Evolutionary conservation across 2,329 filamentous ascomycete species (phyloP).

Genomic region (Ophiostoma piceae): DNA sequence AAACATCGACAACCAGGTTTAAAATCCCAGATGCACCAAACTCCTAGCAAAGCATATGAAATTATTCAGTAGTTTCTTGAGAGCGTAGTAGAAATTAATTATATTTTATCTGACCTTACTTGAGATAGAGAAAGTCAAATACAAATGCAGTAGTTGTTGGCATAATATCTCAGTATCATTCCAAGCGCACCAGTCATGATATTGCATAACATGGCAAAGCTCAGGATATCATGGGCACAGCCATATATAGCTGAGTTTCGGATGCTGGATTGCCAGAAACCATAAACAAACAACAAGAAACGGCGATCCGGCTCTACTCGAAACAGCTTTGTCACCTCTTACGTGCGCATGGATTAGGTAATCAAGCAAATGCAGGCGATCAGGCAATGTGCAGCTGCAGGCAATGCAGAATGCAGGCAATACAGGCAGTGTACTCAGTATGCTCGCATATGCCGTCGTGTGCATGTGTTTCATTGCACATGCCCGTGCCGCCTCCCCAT

Average conservation of each 20-base stretch:
- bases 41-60: too few species aligned
- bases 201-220: not conserved
- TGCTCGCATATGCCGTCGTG: not conserved
- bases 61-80: too few species aligned
- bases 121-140: too few species aligned
- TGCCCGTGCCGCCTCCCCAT: not conserved
- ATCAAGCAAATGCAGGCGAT: not conserved
- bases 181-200: not conserved
- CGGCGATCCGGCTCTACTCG: constrained; percentile 4
- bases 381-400: not conserved
- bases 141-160: too few species aligned
- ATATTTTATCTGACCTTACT: too few species aligned
- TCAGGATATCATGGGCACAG: not conserved
- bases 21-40: too few species aligned
- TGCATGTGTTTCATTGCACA: not conserved
- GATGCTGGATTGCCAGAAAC: not conserved
- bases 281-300: not conserved
- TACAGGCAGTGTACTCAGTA: not conserved
- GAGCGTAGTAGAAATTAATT: too few species aligned
- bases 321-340: not conserved
- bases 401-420: too few species aligned
- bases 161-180: accelerated
- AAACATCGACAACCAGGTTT: too few species aligned
- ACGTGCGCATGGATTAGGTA: not conserved
- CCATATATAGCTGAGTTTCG: not conserved